Conservation (phyloP, 306 rosid species). For the Arachis stenosperma region DNA sequence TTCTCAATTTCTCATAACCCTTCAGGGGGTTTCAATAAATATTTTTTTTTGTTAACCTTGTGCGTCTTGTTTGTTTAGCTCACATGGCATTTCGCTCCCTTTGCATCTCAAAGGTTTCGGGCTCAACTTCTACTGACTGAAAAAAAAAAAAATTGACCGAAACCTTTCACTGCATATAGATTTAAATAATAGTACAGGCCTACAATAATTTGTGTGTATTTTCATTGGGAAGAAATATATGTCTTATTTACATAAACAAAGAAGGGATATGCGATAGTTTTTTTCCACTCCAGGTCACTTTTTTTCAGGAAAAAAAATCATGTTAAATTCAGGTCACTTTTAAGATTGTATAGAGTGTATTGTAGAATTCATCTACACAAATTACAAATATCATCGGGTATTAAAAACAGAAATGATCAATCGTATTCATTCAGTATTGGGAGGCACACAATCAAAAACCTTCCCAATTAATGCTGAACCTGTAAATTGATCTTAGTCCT, state of each 20-base stretch:
- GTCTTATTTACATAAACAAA: background rate
- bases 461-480: constrained; percentile 31
- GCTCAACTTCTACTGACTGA: no score
- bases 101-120: no score
- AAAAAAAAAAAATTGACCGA: background rate
- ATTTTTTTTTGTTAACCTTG: background rate
- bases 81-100: no score
- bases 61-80: background rate
- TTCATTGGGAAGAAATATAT: no score
- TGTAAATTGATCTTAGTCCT: constrained; percentile 38
- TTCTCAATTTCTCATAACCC: background rate
- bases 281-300: background rate
- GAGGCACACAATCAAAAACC: constrained; percentile 37
- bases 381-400: constrained; percentile 40
- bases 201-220: no score
- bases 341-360: constrained; percentile 9
- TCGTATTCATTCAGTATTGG: constrained; percentile 17
- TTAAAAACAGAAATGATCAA: constrained; percentile 28
- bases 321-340: constrained; percentile 31
- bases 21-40: background rate
- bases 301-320: background rate
- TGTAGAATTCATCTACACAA: constrained; percentile 34
- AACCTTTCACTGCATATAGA: background rate
- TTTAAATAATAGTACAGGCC: background rate
- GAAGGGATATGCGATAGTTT: background rate